A percentile compares a stretch with the other conserved stretches of the same genome.
phyloP scores from a whole-genome alignment of 2,329 filamentous ascomycete genomes.

The Magnaporthales sp. region DNA sequence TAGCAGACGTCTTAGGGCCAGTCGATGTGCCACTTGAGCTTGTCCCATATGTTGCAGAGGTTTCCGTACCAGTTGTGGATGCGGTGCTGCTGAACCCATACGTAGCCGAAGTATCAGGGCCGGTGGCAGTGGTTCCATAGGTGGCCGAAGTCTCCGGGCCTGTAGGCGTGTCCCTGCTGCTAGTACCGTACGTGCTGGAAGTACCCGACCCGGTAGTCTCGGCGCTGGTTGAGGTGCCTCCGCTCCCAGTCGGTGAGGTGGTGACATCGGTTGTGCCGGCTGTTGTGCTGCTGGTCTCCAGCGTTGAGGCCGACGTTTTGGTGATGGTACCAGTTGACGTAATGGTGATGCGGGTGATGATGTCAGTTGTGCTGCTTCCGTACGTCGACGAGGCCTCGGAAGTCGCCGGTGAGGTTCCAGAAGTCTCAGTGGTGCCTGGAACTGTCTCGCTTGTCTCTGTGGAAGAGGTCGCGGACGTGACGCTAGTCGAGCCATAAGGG shows the following conservation, averaged over 20 bases:
- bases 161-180: neutral
- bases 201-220: neutral
- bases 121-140: neutral
- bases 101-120: neutral
- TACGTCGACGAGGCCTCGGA: neutral
- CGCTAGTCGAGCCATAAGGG: neutral
- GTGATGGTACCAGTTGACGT: constrained; percentile 1
- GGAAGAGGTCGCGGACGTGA: neutral
- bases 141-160: neutral
- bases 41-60: neutral
- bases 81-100: neutral
- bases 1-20: neutral
- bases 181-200: neutral
- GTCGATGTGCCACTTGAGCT: neutral
- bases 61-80: constrained; percentile 1
- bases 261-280: neutral
- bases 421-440: neutral
- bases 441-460: neutral
- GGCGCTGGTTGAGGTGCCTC: neutral
- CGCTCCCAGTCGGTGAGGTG: neutral
- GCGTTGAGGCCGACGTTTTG: neutral
- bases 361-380: neutral
- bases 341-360: constrained; percentile 1
- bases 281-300: neutral
- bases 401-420: neutral